Evolutionary conservation across 1,284 basidiomycete species (phyloP).

Genomic region (Sporisorium sorghi): DNA sequence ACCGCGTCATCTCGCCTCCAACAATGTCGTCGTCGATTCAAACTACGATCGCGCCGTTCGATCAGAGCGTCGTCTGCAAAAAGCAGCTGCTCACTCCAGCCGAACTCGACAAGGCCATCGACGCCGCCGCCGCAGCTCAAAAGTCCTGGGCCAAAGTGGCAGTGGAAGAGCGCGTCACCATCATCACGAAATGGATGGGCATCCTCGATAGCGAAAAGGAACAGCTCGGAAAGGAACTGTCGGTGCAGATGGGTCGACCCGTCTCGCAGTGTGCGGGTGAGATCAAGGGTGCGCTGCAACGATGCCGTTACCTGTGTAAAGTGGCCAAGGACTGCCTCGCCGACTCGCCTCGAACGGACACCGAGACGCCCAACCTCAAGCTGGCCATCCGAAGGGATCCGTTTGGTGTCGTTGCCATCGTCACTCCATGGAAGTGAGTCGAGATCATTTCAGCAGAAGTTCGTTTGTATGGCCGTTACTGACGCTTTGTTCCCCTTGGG

Average conservation of each 20-base stretch:
- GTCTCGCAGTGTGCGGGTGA: constrained; percentile 82
- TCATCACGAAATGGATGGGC: constrained; percentile 80
- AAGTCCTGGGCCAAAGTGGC: constrained; percentile 79
- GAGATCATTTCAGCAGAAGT: background rate
- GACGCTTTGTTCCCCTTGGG: background rate
- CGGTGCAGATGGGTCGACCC: constrained; percentile 86
- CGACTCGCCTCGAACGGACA: constrained; percentile 80
- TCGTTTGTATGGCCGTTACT: background rate
- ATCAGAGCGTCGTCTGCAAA: constrained; percentile 71
- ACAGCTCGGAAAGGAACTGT: constrained; percentile 80
- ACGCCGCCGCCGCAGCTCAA: constrained; percentile 77
- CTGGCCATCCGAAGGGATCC: constrained; percentile 85
- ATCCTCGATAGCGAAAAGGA: constrained; percentile 76
- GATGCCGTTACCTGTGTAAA: constrained; percentile 84
- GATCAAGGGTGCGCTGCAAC: constrained; percentile 81
- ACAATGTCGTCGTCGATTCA: constrained; percentile 68
- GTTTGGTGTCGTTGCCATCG: constrained; percentile 86
- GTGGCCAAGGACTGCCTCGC: constrained; percentile 82
- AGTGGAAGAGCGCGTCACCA: constrained; percentile 78
- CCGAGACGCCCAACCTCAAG: constrained; percentile 83
- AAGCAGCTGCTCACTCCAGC: constrained; percentile 69
- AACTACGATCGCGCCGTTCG: constrained; percentile 73
- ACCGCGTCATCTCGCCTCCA: background rate
- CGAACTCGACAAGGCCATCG: constrained; percentile 76
- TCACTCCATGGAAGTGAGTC: constrained; percentile 82